These are phyloP conservation scores for Tuber borchii DNA, from an alignment of 495 filamentous ascomycete species.

Conservation along the genomic window DNA sequence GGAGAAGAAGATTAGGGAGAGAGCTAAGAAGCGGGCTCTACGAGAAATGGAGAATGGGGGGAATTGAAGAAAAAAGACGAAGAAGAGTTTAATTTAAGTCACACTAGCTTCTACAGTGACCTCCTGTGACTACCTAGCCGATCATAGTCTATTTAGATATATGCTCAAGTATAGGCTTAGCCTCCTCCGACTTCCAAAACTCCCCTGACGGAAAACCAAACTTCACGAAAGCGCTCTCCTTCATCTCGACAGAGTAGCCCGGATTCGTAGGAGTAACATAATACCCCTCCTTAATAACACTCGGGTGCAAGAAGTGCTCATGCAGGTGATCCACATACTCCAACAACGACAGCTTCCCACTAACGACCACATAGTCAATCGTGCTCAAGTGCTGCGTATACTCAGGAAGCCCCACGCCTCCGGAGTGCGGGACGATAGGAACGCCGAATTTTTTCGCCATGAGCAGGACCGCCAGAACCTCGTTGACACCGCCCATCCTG, in stretches of 20 bases:
- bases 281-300: conserved; percentile 73
- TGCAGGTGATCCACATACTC: conserved; percentile 93
- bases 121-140: background rate
- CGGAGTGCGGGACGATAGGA: conserved; percentile 81
- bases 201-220: conserved; percentile 67
- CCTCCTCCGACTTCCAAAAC: conserved; percentile 74
- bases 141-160: conserved; percentile 6
- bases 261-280: conserved; percentile 76
- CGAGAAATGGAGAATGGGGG: background rate
- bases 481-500: conserved; percentile 84
- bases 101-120: background rate
- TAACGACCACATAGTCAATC: conserved; percentile 87
- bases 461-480: conserved; percentile 82
- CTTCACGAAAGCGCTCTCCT: conserved; percentile 71
- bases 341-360: conserved; percentile 69
- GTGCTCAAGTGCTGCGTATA: conserved; percentile 92
- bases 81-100: conserved; percentile 7
- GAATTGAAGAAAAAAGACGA: background rate
- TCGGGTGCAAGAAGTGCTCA: conserved; percentile 83
- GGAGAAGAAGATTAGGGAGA: conserved; percentile 31
- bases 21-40: conserved; percentile 18
- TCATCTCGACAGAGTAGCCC: conserved; percentile 92
- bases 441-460: conserved; percentile 79
- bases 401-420: conserved; percentile 85
- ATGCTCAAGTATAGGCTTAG: conserved; percentile 58